Base-by-base conservation (phyloP, 169 alveolate genomes). In the Plasmodium malariae region DNA sequence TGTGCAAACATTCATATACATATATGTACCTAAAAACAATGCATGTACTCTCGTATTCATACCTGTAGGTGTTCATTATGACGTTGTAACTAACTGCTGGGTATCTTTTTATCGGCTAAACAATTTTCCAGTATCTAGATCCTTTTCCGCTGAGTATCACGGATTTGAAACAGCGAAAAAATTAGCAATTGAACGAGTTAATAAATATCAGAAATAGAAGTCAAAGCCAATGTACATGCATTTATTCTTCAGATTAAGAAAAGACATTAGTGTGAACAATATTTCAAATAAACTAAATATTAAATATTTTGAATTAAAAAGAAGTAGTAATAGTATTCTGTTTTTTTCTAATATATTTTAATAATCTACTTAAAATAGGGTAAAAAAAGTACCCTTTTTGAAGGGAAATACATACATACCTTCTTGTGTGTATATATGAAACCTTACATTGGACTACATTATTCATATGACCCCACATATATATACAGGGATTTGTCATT, bases 91-190 rank as follows among this genome's bases (percentile, higher is more conserved):
- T 11, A 83, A 83, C 24, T 83, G 91, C 60, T 83, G 91, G 91
- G 34, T 83, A 26, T 34, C 91, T 17, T 67, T 83, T 45, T 67
- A 83, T 60, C 83, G 91, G 17, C 19, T 28, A 70, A 83, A 70
- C 12, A 83, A 83, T 24, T 83, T 83, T 21, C 91, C 91, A 12
- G 73, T 83, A 40, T 83, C 85, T 60, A 83, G 83, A 70, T 83
- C 91, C 34, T 83, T 83, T 32, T 83, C 91, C 26, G 91, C 91
- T 19, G 91, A 83, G 30, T 83, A 67, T 43, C 91, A 83, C 67
- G 91, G 91, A 59, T 83, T 83, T 48, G 91, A 83, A 67, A 83
- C 73, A 40, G 91, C 91, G 36, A 83, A 83, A 26, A 32, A 83
- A 45, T 32, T 83, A 62, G 91, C 91, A 17, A 83, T 83, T 36